Evolutionary conservation across 495 filamentous ascomycete genomes (phyloP), one percentile per base, ranked within the genome.

Genomic region (Penicillium odoratum): DNA sequence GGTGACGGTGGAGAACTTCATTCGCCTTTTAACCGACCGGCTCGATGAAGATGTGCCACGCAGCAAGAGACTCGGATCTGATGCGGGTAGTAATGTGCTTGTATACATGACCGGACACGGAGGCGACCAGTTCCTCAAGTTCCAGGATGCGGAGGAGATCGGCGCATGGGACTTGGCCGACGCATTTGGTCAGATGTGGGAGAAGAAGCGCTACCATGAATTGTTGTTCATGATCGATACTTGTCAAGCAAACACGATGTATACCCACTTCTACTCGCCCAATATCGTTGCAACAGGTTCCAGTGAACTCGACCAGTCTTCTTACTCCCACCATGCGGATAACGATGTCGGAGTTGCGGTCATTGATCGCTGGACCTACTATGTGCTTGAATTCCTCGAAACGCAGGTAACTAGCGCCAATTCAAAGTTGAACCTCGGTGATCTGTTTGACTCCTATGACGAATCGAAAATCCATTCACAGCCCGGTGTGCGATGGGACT

Each of bases 221-320:
- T 83, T 98, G 61, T 83, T 98, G 55, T 98, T 98, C 79, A 98
- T 98, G 94, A 98, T 98, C 75, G 94, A 98, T 74, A 98, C 94
- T 0, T 98, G 94, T 74, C 94, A 98, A 76, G 94, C 94, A 38
- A 98, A 98, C 65, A 98, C 94, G 11, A 97, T 98, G 90, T 98
- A 96, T 78, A 91, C 84, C 67, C 93, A 96, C 71, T 89, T 98
- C 71, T 98, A 98, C 78, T 93, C 90, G 26, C 93, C 94, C 26
- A 96, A 96, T 57, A 97, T 98, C 62, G 88, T 98, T 57, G 95
- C 95, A 2, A 98, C 94, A 0, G 94, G 94, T 7, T 93, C 89
- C 53, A 93, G 88, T 36, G 92, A 93, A 72, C 87, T 96, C 52
- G 92, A 98, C 69, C 89, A 98, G 73, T 94, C 89, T 7, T 92